Conservation (phyloP, 352 stramenopile species). For the Globisporangium takayamanum region DNA sequence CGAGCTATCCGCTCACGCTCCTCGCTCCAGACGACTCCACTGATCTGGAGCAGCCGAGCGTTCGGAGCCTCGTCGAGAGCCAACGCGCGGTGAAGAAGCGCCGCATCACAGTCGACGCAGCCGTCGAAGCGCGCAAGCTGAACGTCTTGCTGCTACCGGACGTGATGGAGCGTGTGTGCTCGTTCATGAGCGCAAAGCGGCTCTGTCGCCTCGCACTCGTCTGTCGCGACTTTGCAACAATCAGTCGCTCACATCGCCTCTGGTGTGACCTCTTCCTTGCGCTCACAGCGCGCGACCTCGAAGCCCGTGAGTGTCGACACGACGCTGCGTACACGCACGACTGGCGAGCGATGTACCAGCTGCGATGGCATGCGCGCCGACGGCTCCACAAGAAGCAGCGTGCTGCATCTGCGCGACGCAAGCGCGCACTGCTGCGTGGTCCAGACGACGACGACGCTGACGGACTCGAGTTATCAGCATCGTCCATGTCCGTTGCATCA, state of each 20-base stretch:
- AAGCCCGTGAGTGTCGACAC: slow-evolving; percentile 20
- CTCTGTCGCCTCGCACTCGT: slow-evolving; percentile 55
- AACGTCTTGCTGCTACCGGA: slow-evolving; percentile 51
- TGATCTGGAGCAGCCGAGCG: neutral
- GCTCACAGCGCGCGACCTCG: slow-evolving; percentile 11
- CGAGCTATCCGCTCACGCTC: neutral
- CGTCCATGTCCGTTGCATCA: neutral
- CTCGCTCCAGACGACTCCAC: neutral
- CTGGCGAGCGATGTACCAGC: slow-evolving; percentile 10
- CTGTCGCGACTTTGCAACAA: slow-evolving; percentile 31
- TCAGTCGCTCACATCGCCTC: slow-evolving; percentile 25
- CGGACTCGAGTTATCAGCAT: too few species aligned
- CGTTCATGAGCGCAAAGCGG: slow-evolving; percentile 66
- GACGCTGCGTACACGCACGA: slow-evolving; percentile 24
- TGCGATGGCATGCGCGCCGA: slow-evolving; percentile 10
- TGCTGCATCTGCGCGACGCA: neutral
- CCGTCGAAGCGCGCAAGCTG: slow-evolving; percentile 35
- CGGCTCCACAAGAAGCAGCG: slow-evolving; percentile 7
- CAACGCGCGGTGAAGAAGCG: slow-evolving; percentile 5
- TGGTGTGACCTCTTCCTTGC: slow-evolving; percentile 40
- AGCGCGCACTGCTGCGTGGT: slow-evolving; percentile 1
- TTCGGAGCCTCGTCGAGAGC: too few species aligned
- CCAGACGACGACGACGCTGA: neutral
- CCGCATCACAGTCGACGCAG: slow-evolving; percentile 15
- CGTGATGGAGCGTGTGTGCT: slow-evolving; percentile 61